Evolutionary conservation across 495 filamentous ascomycete genomes (phyloP).

Genomic region (Tuber magnatum): DNA sequence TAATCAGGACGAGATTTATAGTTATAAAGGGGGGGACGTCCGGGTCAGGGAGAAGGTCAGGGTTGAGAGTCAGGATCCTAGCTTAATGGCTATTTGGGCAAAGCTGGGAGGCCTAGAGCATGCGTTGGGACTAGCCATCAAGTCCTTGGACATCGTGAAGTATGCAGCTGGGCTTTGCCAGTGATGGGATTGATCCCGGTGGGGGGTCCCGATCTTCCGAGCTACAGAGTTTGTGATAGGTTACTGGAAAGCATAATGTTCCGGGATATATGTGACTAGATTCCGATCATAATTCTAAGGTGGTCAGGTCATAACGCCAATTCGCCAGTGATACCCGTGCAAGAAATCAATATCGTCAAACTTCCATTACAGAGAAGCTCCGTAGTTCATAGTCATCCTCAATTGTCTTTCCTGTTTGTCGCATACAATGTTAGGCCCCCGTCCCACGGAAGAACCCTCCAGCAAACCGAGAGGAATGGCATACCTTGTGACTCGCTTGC

Average conservation of each 20-base stretch:
- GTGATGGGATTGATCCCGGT: background rate
- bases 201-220: background rate
- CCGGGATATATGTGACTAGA: background rate
- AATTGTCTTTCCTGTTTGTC: constrained; percentile 56
- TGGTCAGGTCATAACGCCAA: background rate
- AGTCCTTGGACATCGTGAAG: constrained; percentile 74
- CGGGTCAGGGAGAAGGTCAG: constrained; percentile 81
- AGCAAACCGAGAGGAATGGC: background rate
- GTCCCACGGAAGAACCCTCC: background rate
- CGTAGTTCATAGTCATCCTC: constrained; percentile 63
- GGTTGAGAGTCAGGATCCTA: constrained; percentile 87
- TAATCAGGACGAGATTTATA: constrained; percentile 29
- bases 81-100: constrained; percentile 73
- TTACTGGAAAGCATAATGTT: background rate
- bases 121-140: constrained; percentile 58
- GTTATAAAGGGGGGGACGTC: constrained; percentile 59
- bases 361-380: constrained; percentile 43
- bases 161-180: constrained; percentile 43
- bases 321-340: background rate
- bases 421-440: background rate
- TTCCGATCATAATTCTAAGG: background rate
- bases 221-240: background rate
- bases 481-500: constrained; percentile 47
- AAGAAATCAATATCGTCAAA: background rate
- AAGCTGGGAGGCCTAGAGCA: constrained; percentile 79